Evolutionary conservation across 331 rosid species (phyloP).

Genomic region (Acacia pycnantha): DNA sequence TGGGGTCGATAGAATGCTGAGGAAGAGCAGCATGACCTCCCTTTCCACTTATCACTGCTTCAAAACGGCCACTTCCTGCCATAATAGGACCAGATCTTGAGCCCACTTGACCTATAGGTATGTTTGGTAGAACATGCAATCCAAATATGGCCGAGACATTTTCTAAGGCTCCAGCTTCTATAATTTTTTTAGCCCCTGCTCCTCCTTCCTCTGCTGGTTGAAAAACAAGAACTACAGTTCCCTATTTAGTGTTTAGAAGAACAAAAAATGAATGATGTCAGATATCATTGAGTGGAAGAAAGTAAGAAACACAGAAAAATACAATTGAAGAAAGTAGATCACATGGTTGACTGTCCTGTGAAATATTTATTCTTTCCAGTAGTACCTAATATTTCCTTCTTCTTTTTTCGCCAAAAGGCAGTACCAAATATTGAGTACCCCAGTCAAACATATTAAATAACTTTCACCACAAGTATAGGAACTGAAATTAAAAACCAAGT

Average conservation of each 20-base stretch:
- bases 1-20: slow-evolving; percentile 74
- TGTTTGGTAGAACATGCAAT: slow-evolving; percentile 48
- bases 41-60: slow-evolving; percentile 70
- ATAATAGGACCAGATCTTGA: slow-evolving; percentile 56
- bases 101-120: slow-evolving; percentile 60
- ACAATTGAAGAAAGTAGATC: background rate
- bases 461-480: background rate
- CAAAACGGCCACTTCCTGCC: slow-evolving; percentile 76
- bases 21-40: slow-evolving; percentile 96
- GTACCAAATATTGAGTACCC: background rate
- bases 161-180: slow-evolving; percentile 59
- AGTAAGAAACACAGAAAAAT: background rate
- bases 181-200: slow-evolving; percentile 65
- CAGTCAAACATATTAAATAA: background rate
- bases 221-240: slow-evolving; percentile 80
- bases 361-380: background rate
- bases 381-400: background rate
- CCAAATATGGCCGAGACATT: slow-evolving; percentile 82
- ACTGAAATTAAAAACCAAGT: background rate
- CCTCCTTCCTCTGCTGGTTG: slow-evolving; percentile 96
- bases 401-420: too few species aligned
- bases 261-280: slow-evolving; percentile 13
- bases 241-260: slow-evolving; percentile 42
- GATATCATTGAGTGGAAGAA: slow-evolving; percentile 3
- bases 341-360: background rate